Percentiles rank a stretch among this genome's conserved stretches.
phyloP scores from a whole-genome alignment of 2,329 filamentous ascomycete species.

The Metarhizium humberi region DNA sequence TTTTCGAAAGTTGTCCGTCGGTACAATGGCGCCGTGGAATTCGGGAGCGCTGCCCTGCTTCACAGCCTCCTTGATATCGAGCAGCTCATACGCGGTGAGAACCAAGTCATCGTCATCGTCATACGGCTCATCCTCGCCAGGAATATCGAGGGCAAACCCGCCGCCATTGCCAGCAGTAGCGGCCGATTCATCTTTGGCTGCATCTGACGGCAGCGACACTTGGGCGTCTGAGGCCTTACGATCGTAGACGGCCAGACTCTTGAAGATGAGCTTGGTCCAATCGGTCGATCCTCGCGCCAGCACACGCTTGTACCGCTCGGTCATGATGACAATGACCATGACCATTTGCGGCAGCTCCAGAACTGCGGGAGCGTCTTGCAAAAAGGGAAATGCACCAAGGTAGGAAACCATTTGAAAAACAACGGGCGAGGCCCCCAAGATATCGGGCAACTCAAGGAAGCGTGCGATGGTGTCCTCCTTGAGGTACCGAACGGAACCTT shows the following conservation, averaged over 20 bases:
- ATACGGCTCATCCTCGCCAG: slow-evolving; percentile 33
- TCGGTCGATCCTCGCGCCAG: slow-evolving; percentile 48
- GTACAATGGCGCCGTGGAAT: slow-evolving; percentile 58
- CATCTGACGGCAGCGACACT: not conserved
- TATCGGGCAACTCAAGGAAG: slow-evolving; percentile 65
- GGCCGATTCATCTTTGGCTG: not conserved
- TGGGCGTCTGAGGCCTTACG: slow-evolving; percentile 35
- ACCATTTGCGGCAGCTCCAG: slow-evolving; percentile 61
- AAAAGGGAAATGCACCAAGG: slow-evolving; percentile 64
- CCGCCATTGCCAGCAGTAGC: slow-evolving; percentile 11
- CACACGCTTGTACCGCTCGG: slow-evolving; percentile 57
- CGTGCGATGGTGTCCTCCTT: slow-evolving; percentile 60
- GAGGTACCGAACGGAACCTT: slow-evolving; percentile 54
- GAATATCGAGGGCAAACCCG: slow-evolving; percentile 38
- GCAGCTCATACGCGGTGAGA: slow-evolving; percentile 57
- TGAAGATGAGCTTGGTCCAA: slow-evolving; percentile 57
- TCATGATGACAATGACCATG: slow-evolving; percentile 65
- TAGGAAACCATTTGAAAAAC: slow-evolving; percentile 65
- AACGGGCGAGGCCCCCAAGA: slow-evolving; percentile 56
- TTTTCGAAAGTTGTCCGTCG: slow-evolving; percentile 62
- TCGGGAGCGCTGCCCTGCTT: slow-evolving; percentile 39
- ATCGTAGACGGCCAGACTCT: slow-evolving; percentile 64
- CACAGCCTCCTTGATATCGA: slow-evolving; percentile 55
- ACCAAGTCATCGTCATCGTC: slow-evolving; percentile 51
- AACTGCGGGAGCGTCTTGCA: slow-evolving; percentile 60